phyloP scores from a whole-genome alignment of 306 rosid genomes.

The Quercus agrifolia region DNA sequence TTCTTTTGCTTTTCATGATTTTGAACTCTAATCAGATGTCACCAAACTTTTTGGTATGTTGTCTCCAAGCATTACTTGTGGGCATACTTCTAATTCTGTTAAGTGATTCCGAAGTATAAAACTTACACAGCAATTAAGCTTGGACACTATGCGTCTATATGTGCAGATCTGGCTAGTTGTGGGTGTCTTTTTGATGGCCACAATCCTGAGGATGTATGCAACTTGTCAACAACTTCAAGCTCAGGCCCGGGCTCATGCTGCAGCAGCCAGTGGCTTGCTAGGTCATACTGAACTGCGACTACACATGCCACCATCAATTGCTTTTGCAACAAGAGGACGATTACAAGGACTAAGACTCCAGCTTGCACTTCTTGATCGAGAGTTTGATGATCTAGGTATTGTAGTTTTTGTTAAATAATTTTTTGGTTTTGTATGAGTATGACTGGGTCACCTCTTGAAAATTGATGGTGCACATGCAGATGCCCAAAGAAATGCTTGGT shows the following conservation, averaged over 20 bases:
- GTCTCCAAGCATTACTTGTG: not conserved
- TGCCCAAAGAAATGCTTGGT: not conserved
- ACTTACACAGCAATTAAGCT: not conserved
- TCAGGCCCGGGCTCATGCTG: constrained; percentile 89
- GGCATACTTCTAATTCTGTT: constrained; percentile 1
- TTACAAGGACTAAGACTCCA: constrained; percentile 96
- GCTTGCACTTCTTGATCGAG: constrained; percentile 96
- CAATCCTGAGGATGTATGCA: constrained; percentile 92
- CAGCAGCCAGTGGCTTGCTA: constrained; percentile 78
- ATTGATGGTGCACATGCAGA: not conserved
- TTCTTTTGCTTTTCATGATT: constrained; percentile 83
- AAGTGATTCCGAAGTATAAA: not conserved
- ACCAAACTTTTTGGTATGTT: constrained; percentile 80
- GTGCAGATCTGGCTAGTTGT: constrained; percentile 87
- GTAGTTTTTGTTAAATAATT: not conserved
- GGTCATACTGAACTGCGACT: constrained; percentile 81
- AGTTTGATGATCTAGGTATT: constrained; percentile 89
- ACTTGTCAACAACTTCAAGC: constrained; percentile 97
- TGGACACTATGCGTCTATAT: constrained; percentile 1
- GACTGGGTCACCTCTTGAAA: not conserved
- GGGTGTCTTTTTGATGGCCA: constrained; percentile 97
- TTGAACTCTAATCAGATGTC: constrained; percentile 92
- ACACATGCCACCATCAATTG: constrained; percentile 89
- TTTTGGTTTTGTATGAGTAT: not conserved
- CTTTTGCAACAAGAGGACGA: constrained; percentile 82